Percentiles rank a stretch among this genome's conserved stretches.
phyloP scores from a whole-genome alignment of 495 filamentous ascomycete species.

The Jackrogersella minutella region DNA sequence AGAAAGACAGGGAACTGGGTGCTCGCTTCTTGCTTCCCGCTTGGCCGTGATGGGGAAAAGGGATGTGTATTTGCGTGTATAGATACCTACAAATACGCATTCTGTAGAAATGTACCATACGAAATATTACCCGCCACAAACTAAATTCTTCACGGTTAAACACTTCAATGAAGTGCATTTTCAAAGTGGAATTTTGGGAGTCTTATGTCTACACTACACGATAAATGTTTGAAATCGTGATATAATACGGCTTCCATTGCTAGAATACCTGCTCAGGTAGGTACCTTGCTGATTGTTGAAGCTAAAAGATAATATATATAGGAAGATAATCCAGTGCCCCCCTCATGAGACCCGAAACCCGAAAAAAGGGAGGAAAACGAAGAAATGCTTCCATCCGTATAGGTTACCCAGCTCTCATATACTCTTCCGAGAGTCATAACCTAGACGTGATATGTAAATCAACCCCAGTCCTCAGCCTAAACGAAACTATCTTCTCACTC shows the following conservation, averaged over 20 bases:
- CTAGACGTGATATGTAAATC: slow-evolving; percentile 14
- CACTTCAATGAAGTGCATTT: background rate
- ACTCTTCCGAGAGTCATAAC: slow-evolving; percentile 10
- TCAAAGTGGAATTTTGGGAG: too few relatives aligned
- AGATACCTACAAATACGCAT: slow-evolving; percentile 3
- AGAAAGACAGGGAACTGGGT: too few relatives aligned
- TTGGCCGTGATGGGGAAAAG: background rate
- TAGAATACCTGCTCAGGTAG: background rate
- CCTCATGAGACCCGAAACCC: background rate
- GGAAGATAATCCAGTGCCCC: background rate
- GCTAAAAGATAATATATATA: slow-evolving; percentile 5
- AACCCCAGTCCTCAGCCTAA: background rate
- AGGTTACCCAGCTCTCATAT: background rate
- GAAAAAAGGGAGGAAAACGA: slow-evolving; percentile 10
- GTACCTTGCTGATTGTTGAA: background rate
- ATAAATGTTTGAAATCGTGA: too few relatives aligned
- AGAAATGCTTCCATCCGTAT: background rate
- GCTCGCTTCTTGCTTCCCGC: background rate
- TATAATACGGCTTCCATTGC: too few relatives aligned
- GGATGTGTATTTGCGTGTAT: slow-evolving; percentile 12
- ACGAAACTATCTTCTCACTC: slow-evolving; percentile 1
- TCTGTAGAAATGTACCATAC: slow-evolving; percentile 29
- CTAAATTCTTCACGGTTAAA: background rate
- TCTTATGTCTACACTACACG: too few relatives aligned
- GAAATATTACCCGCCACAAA: slow-evolving; percentile 18